phyloP scores from a whole-genome alignment of 192 early-diverging fungal genomes.

The Backusella parvicylindrica region DNA sequence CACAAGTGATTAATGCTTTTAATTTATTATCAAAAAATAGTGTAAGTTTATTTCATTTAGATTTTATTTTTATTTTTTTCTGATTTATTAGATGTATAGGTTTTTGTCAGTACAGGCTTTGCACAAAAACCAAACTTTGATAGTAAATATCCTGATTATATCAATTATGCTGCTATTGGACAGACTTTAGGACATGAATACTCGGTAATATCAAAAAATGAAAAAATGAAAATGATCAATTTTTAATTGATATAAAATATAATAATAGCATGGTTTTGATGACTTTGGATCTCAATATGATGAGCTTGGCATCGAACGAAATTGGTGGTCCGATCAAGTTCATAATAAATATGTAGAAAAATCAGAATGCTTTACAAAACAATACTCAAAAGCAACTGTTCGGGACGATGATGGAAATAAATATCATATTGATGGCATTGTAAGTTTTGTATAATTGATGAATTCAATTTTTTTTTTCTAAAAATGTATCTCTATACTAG shows the following conservation, averaged over 20 bases:
- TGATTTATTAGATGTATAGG: background rate
- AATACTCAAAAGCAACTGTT: conserved; percentile 55
- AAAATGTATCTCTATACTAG: background rate
- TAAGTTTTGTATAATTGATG: background rate
- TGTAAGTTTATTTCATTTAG: background rate
- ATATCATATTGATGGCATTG: conserved; percentile 49
- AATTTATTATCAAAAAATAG: conserved; percentile 15
- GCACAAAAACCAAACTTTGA: conserved; percentile 44
- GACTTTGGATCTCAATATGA: conserved; percentile 9
- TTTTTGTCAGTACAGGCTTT: conserved; percentile 8
- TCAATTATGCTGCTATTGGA: conserved; percentile 71
- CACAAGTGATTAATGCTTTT: conserved; percentile 9
- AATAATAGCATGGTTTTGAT: conserved; percentile 9
- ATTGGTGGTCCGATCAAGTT: conserved; percentile 7
- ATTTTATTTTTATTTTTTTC: background rate
- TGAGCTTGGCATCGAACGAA: conserved; percentile 12
- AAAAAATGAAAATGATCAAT: background rate
- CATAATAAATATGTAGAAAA: background rate
- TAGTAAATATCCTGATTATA: conserved; percentile 44
- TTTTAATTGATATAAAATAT: background rate
- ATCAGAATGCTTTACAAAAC: conserved; percentile 61
- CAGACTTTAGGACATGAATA: conserved; percentile 74
- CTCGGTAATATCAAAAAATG: conserved; percentile 15
- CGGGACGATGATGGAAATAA: conserved; percentile 36
- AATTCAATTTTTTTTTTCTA: background rate